phyloP scores from a whole-genome alignment of 805 yeast species.

The Yarrowia osloensis region DNA sequence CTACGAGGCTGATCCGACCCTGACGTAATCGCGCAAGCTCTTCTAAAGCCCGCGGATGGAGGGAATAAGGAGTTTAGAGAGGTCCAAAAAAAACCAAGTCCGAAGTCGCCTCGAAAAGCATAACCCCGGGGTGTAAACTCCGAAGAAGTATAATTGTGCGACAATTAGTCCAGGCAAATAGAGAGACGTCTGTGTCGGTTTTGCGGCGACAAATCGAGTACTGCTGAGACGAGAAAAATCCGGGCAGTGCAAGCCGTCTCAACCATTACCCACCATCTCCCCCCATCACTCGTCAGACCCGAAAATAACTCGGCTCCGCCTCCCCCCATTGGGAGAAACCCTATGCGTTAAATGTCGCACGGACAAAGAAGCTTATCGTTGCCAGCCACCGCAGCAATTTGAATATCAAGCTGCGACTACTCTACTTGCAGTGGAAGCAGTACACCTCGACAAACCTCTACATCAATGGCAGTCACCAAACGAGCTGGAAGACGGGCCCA shows the following conservation, averaged over 20 bases:
- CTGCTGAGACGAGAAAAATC: background rate
- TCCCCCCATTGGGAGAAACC: constrained; percentile 29
- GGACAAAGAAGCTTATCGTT: constrained; percentile 30
- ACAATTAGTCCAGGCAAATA: background rate
- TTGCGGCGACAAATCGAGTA: background rate
- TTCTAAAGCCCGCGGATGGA: background rate
- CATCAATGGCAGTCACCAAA: constrained; percentile 70
- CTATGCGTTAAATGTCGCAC: constrained; percentile 30
- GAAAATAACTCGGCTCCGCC: constrained; percentile 28
- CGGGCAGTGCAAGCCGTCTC: background rate
- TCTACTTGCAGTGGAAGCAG: too few species aligned
- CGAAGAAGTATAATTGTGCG: background rate
- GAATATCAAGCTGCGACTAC: constrained; percentile 25
- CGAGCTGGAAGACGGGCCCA: constrained; percentile 63
- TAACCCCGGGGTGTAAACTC: constrained; percentile 21
- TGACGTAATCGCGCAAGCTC: constrained; percentile 19
- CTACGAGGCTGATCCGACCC: background rate
- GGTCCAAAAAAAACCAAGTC: background rate
- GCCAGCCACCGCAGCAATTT: constrained; percentile 31
- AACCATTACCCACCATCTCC: background rate
- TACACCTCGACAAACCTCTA: constrained; percentile 10
- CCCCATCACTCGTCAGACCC: background rate
- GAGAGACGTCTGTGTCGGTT: too few species aligned
- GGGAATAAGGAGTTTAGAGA: constrained; percentile 23
- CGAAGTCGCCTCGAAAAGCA: constrained; percentile 12